phyloP scores from a whole-genome alignment of 805 yeast genomes.

The Schwanniomyces sp. region DNA sequence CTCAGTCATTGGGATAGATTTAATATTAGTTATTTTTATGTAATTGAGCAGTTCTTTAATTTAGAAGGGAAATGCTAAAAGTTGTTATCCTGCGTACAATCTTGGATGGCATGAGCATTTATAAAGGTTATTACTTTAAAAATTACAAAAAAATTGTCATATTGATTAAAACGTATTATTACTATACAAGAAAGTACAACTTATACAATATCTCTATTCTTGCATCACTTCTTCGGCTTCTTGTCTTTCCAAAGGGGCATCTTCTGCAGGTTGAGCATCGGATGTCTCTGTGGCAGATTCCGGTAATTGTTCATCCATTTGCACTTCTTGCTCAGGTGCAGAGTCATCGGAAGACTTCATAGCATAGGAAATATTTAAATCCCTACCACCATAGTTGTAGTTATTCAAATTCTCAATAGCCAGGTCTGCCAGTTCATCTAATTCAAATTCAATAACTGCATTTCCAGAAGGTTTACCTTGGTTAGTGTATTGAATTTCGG shows the following conservation, averaged over 20 bases:
- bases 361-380: conserved; percentile 69
- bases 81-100: too few species aligned
- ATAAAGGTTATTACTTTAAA: not conserved
- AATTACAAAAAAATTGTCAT: not conserved
- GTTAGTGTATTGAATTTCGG: conserved; percentile 67
- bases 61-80: too few species aligned
- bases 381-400: conserved; percentile 84
- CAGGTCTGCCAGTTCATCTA: conserved; percentile 63
- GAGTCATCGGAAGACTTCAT: conserved; percentile 12
- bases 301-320: not conserved
- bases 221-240: conserved; percentile 1
- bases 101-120: too few species aligned
- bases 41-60: not conserved
- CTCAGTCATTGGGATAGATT: not conserved
- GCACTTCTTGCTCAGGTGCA: not conserved
- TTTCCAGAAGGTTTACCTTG: conserved; percentile 73
- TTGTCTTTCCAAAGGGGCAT: not conserved
- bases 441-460: conserved; percentile 81
- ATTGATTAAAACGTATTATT: not conserved
- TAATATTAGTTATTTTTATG: not conserved
- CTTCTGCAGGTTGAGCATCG: not conserved
- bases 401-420: conserved; percentile 76
- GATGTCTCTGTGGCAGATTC: conserved; percentile 1
- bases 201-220: not conserved
- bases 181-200: not conserved